A percentile compares a stretch with the other conserved stretches of the same genome.
phyloP scores from a whole-genome alignment of 352 stramenopile genomes.

The Ochromonadaceae sp. region DNA sequence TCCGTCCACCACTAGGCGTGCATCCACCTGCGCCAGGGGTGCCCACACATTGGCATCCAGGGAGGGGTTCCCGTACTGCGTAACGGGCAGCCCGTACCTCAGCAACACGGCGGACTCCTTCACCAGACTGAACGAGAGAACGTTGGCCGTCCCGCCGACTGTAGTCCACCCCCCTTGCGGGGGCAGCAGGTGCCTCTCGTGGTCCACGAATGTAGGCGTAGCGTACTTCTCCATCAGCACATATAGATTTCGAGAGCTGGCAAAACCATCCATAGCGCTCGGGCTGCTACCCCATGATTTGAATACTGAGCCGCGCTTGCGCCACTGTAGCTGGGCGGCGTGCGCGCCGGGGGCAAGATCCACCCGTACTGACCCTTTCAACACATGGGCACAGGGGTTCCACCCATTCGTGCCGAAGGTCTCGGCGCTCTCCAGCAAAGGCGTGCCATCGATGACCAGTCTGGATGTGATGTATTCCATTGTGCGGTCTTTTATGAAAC shows the following conservation, averaged over 20 bases:
- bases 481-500: constrained; percentile 4
- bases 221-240: background rate
- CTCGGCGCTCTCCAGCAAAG: background rate
- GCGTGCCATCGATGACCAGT: background rate
- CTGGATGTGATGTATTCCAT: background rate
- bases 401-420: background rate
- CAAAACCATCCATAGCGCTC: constrained; percentile 8
- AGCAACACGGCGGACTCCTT: constrained; percentile 8
- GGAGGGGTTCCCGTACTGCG: constrained; percentile 7
- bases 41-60: constrained; percentile 4
- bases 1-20: constrained; percentile 7
- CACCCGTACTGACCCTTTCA: background rate
- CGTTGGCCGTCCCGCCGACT: background rate
- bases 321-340: background rate
- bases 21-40: background rate
- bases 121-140: background rate
- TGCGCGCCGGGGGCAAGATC: background rate
- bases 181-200: background rate
- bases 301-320: background rate
- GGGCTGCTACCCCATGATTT: background rate
- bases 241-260: background rate
- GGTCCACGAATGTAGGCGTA: background rate
- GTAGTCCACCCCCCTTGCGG: background rate
- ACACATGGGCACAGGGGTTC: constrained; percentile 9
- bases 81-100: background rate